phyloP scores from a whole-genome alignment of 495 filamentous ascomycete species.

The Recurvomyces mirabilis region DNA sequence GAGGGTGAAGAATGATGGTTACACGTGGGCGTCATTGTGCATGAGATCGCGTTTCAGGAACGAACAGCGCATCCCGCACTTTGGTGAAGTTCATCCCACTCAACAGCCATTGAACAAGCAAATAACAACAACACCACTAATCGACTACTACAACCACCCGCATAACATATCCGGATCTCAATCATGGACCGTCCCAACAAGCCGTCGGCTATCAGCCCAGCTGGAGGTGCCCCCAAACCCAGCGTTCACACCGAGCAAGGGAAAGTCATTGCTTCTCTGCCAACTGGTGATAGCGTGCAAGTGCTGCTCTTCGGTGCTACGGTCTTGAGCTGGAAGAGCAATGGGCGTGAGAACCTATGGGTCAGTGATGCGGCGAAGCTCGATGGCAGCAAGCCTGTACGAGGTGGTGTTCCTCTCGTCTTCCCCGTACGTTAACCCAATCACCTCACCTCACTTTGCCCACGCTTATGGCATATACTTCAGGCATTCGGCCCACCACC shows the following conservation, averaged over 20 bases:
- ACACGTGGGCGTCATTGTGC: not conserved
- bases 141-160: not conserved
- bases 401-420: conserved; percentile 82
- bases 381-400: conserved; percentile 54
- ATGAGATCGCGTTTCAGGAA: no score
- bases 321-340: conserved; percentile 81
- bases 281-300: conserved; percentile 74
- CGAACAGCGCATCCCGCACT: no score
- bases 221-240: conserved; percentile 51
- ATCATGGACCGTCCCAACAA: conserved; percentile 70
- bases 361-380: conserved; percentile 62
- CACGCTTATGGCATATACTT: conserved; percentile 6
- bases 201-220: conserved; percentile 62
- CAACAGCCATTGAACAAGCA: conserved; percentile 2
- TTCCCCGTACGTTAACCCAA: conserved; percentile 90
- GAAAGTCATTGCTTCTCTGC: conserved; percentile 58
- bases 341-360: conserved; percentile 80
- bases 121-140: conserved; percentile 5
- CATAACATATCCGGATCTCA: not conserved
- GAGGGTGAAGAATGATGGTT: not conserved
- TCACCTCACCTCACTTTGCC: not conserved
- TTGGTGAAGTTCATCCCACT: not conserved
- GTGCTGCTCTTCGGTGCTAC: conserved; percentile 87
- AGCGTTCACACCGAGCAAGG: conserved; percentile 55
- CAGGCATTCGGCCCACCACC: conserved; percentile 86